Base-by-base conservation (phyloP, 1,139 yeast genomes). In the Kodamaea sp. region DNA sequence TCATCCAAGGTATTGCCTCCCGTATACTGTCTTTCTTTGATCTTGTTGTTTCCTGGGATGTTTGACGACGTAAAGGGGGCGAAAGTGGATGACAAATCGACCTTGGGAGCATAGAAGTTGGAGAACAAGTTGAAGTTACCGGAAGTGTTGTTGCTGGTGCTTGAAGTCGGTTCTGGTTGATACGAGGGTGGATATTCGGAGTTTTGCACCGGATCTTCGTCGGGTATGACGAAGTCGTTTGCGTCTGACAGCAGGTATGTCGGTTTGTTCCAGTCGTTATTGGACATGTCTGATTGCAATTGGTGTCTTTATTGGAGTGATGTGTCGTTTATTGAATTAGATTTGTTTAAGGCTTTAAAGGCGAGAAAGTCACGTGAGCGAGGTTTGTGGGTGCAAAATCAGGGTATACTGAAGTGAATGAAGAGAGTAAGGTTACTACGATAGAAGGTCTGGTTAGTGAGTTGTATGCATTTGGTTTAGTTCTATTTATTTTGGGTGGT, bases 1-100 rank as follows among this genome's bases (percentile, higher is more conserved):
- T 87, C 96, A 55, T 87, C 95, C 11, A 87, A 63, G 1, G 96
- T 86, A 53, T 85, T 88, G 25, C 94, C 92, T 2, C 95, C 95
- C 19, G 83, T 63, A 56, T 82, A 86, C 43, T 86, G 82, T 24
- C 87, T 75, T 53, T 83, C 92, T 44, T 76, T 73, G 19, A 83
- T 70, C 36, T 75, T 75, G 44, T 77, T 80, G 43, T 76, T 75
- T 8, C 66, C 67, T 9, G 66, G 61, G 31, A 70, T 50, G 7
- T 48, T 39, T 20, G 50, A 38, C 5, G 58, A 46, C 15, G 55
- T 44, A 42, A 69, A 69, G 6, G 73, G 71, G 9, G 67, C 53
- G 43, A 67, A 68, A 7, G 70, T 50, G 6, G 66, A 52, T 2
- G 71, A 63, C 29, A 70, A 55, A 42, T 68, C 73, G 5, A 70